Evolutionary conservation across 768 basidiomycete genomes (phyloP), one percentile per base, ranked within the genome.

Genomic region (Cystofilobasidium macerans): DNA sequence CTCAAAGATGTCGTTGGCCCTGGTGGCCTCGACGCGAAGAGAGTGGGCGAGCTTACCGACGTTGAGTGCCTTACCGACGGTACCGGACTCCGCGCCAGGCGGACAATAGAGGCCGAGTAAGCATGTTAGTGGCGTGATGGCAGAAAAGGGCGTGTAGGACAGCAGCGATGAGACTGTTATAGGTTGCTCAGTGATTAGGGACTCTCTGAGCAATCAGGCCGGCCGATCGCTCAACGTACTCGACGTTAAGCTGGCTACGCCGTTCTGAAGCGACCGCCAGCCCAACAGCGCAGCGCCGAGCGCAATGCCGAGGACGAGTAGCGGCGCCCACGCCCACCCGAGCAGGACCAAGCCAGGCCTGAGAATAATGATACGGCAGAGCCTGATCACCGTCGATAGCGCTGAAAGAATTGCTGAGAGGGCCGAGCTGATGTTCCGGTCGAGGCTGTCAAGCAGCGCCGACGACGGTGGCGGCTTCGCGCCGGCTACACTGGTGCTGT

Each of bases 1-100:
- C 26, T 71, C 67, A 38, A 74, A 74, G 47, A 74, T 62, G 43
- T 71, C 70, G n/a, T 69, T 57, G 38, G 73, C 73, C 36, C 71
- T 62, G 14, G 43, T 18, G 0, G 71, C 73, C 35, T 70, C 67
- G 2, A 60, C 51, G 0, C 57, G 35, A 0, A 71, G 69, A 22
- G 60, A 62, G 1, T 70, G 64, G 0, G 72, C 73, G 56, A 47
- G 69, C 36, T 45, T 53, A 53, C 48, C 68, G 35, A 60, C 64
- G 47, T 51, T 57, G 64, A 42, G 67, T 30, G 32, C 16, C 48
- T 33, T 61, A 61, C 5, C 64, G 60, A 1, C 61, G 64, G 47
- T 1, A 8, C 38, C 35, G 63, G 1, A 1, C 8, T 9, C 24
- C 62, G 42, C 14, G 7, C 26, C 20, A 3, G 26, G 60, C n/a